phyloP scores from a whole-genome alignment of 1,284 basidiomycete species.

The Rhodotorula sp. region DNA sequence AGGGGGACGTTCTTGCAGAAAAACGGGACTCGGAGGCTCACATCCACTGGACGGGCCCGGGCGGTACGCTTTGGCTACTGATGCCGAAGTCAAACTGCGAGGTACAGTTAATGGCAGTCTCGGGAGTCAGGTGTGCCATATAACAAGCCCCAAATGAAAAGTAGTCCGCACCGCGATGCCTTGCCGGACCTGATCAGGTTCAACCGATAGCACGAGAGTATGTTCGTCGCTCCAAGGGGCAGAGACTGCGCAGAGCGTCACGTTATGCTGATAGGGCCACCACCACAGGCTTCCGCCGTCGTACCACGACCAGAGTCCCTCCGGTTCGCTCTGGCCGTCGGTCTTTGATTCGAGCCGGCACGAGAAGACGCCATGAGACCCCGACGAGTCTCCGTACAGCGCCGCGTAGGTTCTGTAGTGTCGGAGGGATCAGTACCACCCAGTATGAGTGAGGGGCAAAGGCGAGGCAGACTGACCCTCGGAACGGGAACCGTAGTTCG shows the following conservation, averaged over 20 bases:
- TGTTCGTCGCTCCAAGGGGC: background rate
- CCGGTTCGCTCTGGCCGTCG: background rate
- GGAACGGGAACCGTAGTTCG: conserved; percentile 3
- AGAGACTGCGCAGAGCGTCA: background rate
- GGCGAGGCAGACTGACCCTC: background rate
- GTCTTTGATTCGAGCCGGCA: conserved; percentile 2
- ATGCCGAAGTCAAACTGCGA: conserved; percentile 8
- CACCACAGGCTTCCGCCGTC: background rate
- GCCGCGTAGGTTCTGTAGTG: conserved; percentile 1
- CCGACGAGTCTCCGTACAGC: conserved; percentile 5
- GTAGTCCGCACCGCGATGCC: conserved; percentile 4
- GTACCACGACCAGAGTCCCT: conserved; percentile 13
- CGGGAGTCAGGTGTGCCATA: no score
- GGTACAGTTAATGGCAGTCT: no score
- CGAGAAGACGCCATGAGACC: background rate
- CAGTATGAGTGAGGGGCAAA: no score
- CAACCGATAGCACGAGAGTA: conserved; percentile 8
- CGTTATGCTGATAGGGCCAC: conserved; percentile 7
- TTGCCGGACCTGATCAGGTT: conserved; percentile 1
- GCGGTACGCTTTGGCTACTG: background rate
- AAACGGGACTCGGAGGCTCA: background rate
- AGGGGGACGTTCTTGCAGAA: no score
- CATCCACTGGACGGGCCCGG: background rate
- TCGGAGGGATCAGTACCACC: background rate
- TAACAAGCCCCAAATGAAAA: no score